A percentile compares a stretch with the other conserved stretches of the same genome.
Evolutionary conservation across 345 rosid species (phyloP).

Genomic region (Pseudoturritis turrita): DNA sequence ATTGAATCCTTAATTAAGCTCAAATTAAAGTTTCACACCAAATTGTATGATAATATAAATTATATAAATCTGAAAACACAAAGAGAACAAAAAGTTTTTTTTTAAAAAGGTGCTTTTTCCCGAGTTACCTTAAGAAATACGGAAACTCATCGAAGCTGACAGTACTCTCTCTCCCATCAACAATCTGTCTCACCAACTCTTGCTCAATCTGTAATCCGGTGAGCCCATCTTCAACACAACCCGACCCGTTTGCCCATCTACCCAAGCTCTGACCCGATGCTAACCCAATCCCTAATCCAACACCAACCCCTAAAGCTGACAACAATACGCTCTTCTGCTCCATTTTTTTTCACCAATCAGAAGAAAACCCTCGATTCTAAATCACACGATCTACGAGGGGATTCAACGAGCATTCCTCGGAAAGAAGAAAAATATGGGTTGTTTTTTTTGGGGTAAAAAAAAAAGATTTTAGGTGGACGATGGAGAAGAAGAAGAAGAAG

Average conservation of each 20-base stretch:
- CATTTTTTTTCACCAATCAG: slow-evolving; percentile 36
- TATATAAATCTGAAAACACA: neutral
- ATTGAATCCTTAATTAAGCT: slow-evolving; percentile 3
- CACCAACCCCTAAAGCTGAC: slow-evolving; percentile 91
- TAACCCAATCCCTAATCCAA: slow-evolving; percentile 80
- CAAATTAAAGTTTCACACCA: neutral
- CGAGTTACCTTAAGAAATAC: slow-evolving; percentile 70
- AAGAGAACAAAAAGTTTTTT: neutral
- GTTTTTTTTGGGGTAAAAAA: slow-evolving; percentile 7
- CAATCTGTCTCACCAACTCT: slow-evolving; percentile 64
- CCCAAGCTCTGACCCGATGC: slow-evolving; percentile 72
- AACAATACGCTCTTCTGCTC: slow-evolving; percentile 69
- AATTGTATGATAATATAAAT: neutral
- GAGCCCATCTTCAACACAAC: slow-evolving; percentile 42
- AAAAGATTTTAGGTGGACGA: slow-evolving; percentile 10
- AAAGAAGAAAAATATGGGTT: neutral
- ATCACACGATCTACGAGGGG: slow-evolving; percentile 2
- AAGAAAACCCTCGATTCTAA: slow-evolving; percentile 15
- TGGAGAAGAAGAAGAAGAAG: slow-evolving; percentile 17
- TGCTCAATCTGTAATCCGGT: slow-evolving; percentile 69
- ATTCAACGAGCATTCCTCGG: slow-evolving; percentile 18
- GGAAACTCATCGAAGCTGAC: slow-evolving; percentile 85
- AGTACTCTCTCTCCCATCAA: slow-evolving; percentile 59
- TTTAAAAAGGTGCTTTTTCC: too few species aligned
- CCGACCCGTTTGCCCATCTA: slow-evolving; percentile 48